Percentiles rank a stretch among this genome's conserved stretches.
Evolutionary conservation across 257 asterid species (phyloP).

Genomic region (Solanum pennellii): DNA sequence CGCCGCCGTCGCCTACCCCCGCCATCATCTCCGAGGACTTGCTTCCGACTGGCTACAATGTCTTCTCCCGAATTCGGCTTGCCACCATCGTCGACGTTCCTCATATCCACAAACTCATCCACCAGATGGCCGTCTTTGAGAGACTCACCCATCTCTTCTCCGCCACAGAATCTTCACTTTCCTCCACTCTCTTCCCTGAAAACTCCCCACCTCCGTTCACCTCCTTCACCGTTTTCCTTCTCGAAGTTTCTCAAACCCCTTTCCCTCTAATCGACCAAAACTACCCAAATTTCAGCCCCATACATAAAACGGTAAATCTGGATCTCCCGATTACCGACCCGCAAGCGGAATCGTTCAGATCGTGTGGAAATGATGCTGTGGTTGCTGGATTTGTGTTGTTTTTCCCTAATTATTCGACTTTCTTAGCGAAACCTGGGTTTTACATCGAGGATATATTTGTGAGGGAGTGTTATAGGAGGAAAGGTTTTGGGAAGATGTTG

Average conservation of each 20-base stretch:
- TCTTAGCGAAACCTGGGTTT: constrained; percentile 78
- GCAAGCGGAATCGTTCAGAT: constrained; percentile 34
- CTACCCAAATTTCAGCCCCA: constrained; percentile 10
- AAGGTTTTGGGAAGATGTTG: constrained; percentile 61
- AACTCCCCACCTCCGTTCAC: constrained; percentile 21
- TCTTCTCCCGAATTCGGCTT: constrained; percentile 29
- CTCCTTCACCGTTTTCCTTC: constrained; percentile 37
- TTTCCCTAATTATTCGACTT: constrained; percentile 75
- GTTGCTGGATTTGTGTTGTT: constrained; percentile 67
- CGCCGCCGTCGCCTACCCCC: constrained; percentile 19
- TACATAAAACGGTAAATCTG: constrained; percentile 22
- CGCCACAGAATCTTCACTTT: constrained; percentile 32
- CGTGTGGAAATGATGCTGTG: constrained; percentile 17
- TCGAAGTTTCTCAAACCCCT: constrained; percentile 27
- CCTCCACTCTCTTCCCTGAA: constrained; percentile 28
- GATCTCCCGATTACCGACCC: constrained; percentile 65
- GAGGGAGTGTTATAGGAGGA: constrained; percentile 78
- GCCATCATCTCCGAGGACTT: background rate
- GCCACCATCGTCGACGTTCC: constrained; percentile 28
- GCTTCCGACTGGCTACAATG: constrained; percentile 1
- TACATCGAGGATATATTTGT: constrained; percentile 75
- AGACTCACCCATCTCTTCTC: constrained; percentile 23
- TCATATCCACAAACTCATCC: constrained; percentile 32
- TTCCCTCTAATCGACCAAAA: background rate
- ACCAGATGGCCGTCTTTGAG: constrained; percentile 41